Base-by-base conservation (phyloP, 345 rosid genomes). In the Mangifera indica region DNA sequence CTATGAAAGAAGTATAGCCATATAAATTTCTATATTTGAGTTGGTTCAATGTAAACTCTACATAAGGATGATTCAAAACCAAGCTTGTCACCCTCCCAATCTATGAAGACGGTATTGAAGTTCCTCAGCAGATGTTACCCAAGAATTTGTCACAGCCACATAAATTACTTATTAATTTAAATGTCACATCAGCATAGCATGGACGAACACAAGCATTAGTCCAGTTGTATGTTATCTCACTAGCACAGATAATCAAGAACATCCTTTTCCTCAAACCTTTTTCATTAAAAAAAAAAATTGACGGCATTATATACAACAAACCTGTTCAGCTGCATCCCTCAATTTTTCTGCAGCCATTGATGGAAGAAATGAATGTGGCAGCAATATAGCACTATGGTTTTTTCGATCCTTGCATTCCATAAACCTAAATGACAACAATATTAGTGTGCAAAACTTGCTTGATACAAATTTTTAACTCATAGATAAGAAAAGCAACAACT, bases 341-440 rank as follows among this genome's bases (percentile, higher is more conserved):
- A 91, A 75, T 79, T 79, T 87, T 74, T 78, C 73, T 64, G 91
- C 84, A 44, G 94, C 98, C 96, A 87, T 81, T 49, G 89, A 85
- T 46, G 93, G 97, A 60, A 92, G 98, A 86, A 92, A 95, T 18
- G 91, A 83, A 76, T 92, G 90, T 56, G 99, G 85, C 73, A 91
- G 76, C 80, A 78, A 61, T 66, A 91, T 70, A 32, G 85, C 81
- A 81, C 87, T 94, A 25, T 76, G 86, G 70, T 95, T 87, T 76
- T 82, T 84, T 79, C 98, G 82, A 75, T 88, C 94, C 75, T 88
- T 95, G 83, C 98, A 95, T 79, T 95, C 99, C 85, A 85, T 83
- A 84, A 92, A 95, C 99, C 99, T 95, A 84, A 62, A 80, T 66
- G 60, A 76, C 75, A 48, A 69, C 58, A 52, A 70, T 54, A 60